Evolutionary conservation across 345 rosid species (phyloP), one percentile per base, ranked within the genome.

Genomic region (Aquilaria sinensis): DNA sequence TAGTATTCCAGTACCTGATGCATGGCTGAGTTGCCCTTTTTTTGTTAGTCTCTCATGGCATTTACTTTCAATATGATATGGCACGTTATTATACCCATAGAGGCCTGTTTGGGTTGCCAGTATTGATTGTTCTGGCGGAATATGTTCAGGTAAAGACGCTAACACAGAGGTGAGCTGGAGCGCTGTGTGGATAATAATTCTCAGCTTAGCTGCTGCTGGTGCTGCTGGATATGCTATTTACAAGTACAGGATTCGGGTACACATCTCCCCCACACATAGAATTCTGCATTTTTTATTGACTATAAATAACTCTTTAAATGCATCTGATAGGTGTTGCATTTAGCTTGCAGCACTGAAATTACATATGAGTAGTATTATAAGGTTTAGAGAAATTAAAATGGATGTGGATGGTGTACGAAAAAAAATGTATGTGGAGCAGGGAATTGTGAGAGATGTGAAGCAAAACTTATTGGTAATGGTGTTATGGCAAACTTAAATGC

Each of bases 201-300:
- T 87, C n/a, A 90, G 81, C 16, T 57, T 90, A 61, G 83, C 82
- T 47, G 81, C 79, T 66, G 79, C 80, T 56, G 83, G 87, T 29
- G 66, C 75, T 71, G 80, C 80, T 23, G 97, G 86, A 70, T 90
- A 81, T 75, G 84, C 87, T 9, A 10, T 84, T 62, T 90, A 87
- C 80, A 90, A 90, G 65, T 84, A 87, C 77, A 84, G 97, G 67
- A 84, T 90, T 78, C 82, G 90, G 86, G 95, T 87, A 84, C 49
- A 11, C 57, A 7, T 53, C 33, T 53, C 31, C 11, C 32, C 16
- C 0, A 37, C 43, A 37, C 43, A 37, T 53, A 1, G 10, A 30
- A n/a, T 37, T 37, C 7, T 9, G 8, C 43, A 37, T 37, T 37
- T 37, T 37, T 37, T 37, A 5, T 37, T 37, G 5, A 37, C 43